These are phyloP conservation scores for Ilex paraguariensis DNA, from an alignment of 305 asterid species.

Conservation along the genomic window DNA sequence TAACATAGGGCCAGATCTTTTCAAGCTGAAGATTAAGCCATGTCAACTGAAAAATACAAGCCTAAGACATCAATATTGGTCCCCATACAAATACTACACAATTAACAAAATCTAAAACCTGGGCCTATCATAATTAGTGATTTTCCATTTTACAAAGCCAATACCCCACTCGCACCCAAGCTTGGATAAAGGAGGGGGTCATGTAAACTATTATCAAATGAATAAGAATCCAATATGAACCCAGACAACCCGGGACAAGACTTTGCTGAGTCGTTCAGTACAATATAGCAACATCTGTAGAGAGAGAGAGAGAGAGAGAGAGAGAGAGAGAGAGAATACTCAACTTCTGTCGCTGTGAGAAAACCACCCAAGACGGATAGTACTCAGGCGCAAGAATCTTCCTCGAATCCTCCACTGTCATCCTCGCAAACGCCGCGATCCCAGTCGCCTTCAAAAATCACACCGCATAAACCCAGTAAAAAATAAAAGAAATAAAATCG, in stretches of 20 bases:
- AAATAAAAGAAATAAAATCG: neutral
- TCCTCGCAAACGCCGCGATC: slow-evolving; percentile 78
- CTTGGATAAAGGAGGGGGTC: too few species aligned
- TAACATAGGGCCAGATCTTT: slow-evolving; percentile 88
- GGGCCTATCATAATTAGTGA: too few species aligned
- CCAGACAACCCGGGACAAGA: too few species aligned
- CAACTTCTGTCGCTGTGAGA: slow-evolving; percentile 92
- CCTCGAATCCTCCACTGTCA: slow-evolving; percentile 94
- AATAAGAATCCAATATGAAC: too few species aligned
- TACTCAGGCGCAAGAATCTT: slow-evolving; percentile 74
- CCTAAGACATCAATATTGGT: slow-evolving; percentile 4
- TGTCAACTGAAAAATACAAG: slow-evolving; percentile 46
- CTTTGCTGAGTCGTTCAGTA: too few species aligned
- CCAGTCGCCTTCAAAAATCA: slow-evolving; percentile 49
- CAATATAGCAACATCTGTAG: too few species aligned
- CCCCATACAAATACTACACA: slow-evolving; percentile 9
- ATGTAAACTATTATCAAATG: too few species aligned
- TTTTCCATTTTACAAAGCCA: too few species aligned
- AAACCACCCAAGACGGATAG: slow-evolving; percentile 93
- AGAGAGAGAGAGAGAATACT: slow-evolving; percentile 4
- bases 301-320: too few species aligned
- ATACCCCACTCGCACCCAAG: too few species aligned
- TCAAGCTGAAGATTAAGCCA: slow-evolving; percentile 90
- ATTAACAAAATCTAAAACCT: neutral
- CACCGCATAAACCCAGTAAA: neutral